phyloP scores from a whole-genome alignment of 306 rosid genomes.

The Elaeagnus macrophylla region DNA sequence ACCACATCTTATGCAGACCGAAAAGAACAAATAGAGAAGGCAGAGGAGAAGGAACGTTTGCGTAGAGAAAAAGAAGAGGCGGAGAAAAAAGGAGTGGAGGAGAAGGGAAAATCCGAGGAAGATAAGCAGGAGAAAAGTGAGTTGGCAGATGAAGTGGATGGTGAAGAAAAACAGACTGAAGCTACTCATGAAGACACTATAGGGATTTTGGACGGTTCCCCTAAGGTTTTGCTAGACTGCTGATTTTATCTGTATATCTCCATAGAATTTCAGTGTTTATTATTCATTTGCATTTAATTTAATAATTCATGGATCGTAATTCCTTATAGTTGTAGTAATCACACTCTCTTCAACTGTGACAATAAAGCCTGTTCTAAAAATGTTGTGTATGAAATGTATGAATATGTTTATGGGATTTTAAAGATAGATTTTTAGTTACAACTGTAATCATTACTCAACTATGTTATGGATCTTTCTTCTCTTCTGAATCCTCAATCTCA shows the following conservation, averaged over 20 bases:
- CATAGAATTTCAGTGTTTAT: no score
- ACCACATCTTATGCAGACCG: conserved; percentile 47
- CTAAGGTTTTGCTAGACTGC: conserved; percentile 20
- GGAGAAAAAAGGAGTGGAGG: conserved; percentile 52
- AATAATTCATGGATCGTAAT: no score
- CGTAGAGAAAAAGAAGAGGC: conserved; percentile 45
- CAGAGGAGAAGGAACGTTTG: conserved; percentile 77
- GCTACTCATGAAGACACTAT: conserved; percentile 30
- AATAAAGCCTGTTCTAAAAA: no score
- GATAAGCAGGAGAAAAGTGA: conserved; percentile 22
- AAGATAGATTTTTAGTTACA: no score
- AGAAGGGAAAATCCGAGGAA: conserved; percentile 38
- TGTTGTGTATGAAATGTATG: no score
- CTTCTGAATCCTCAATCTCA: conserved; percentile 32
- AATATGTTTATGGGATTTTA: no score
- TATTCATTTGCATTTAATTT: no score
- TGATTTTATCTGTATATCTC: neutral
- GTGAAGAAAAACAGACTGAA: conserved; percentile 28
- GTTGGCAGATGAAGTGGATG: conserved; percentile 30
- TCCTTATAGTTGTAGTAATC: no score
- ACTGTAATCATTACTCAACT: no score
- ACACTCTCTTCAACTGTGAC: no score
- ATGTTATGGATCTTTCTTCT: conserved; percentile 8
- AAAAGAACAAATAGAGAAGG: conserved; percentile 90
- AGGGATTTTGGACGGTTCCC: conserved; percentile 33